Conservation (phyloP, 2,329 filamentous ascomycete species). For the Fusarium hostae region DNA sequence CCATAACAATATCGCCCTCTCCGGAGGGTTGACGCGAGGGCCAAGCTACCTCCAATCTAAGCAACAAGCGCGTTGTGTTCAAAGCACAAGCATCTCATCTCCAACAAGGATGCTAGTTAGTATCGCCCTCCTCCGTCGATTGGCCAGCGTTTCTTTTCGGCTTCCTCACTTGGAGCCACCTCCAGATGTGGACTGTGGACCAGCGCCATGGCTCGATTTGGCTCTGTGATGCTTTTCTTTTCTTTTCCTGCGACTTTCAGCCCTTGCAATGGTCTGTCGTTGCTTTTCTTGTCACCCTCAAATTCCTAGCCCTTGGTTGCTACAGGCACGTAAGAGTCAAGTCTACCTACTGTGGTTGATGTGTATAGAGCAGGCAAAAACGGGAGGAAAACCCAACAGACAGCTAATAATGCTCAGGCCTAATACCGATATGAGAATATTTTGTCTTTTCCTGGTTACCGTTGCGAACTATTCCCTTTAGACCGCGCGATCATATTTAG, state of each 20-base stretch:
- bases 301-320: slow-evolving; percentile 7
- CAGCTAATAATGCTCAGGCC: slow-evolving; percentile 13
- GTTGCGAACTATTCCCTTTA: slow-evolving; percentile 17
- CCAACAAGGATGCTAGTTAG: slow-evolving; percentile 25
- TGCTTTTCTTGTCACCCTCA: slow-evolving; percentile 31
- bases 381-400: slow-evolving; percentile 5
- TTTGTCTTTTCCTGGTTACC: slow-evolving; percentile 15
- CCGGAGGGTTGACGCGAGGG: slow-evolving; percentile 36
- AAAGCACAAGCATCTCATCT: slow-evolving; percentile 26
- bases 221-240: slow-evolving; percentile 35
- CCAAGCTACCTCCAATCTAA: slow-evolving; percentile 31
- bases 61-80: slow-evolving; percentile 11
- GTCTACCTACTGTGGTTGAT: not conserved
- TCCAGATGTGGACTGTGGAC: slow-evolving; percentile 35
- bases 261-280: slow-evolving; percentile 15
- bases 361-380: not conserved
- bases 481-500: slow-evolving; percentile 26
- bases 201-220: slow-evolving; percentile 33
- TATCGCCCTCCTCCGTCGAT: slow-evolving; percentile 39
- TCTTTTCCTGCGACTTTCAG: slow-evolving; percentile 18
- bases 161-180: slow-evolving; percentile 32
- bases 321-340: slow-evolving; percentile 10
- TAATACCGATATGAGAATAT: not conserved
- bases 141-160: slow-evolving; percentile 35
- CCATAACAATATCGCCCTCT: slow-evolving; percentile 42